These are phyloP conservation scores for Sutorius eximius DNA, from an alignment of 1,284 basidiomycete species.

Conservation along the genomic window DNA sequence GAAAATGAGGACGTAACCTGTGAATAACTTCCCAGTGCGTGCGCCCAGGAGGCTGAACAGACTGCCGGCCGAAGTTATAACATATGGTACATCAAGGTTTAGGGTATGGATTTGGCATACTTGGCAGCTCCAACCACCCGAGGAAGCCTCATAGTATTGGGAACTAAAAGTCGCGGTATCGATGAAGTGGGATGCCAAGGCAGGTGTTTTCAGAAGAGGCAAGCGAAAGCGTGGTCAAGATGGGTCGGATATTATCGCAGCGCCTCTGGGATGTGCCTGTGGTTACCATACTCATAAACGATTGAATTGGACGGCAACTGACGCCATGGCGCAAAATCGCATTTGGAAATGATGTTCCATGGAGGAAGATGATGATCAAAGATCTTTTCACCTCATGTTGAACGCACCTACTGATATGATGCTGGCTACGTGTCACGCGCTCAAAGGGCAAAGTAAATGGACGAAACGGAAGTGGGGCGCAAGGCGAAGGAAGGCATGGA, in stretches of 20 bases:
- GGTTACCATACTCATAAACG: conserved; percentile 28
- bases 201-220: conserved; percentile 19
- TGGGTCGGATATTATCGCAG: conserved; percentile 37
- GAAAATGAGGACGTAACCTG: conserved; percentile 23
- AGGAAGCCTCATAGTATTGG: conserved; percentile 12
- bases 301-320: conserved; percentile 32
- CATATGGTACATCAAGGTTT: conserved; percentile 13
- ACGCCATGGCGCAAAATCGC: conserved; percentile 25
- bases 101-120: conserved; percentile 10
- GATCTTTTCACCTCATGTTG: conserved; percentile 34
- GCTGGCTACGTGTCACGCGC: conserved; percentile 27
- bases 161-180: conserved; percentile 28
- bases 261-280: conserved; percentile 27
- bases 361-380: conserved; percentile 29
- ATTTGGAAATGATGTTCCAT: conserved; percentile 28
- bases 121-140: conserved; percentile 6
- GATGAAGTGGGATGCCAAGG: conserved; percentile 21
- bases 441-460: conserved; percentile 24
- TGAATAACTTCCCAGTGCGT: conserved; percentile 2
- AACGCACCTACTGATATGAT: conserved; percentile 33
- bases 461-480: conserved; percentile 26
- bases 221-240: conserved; percentile 24
- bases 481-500: conserved; percentile 25
- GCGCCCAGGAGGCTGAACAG: conserved; percentile 8
- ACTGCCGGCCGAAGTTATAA: conserved; percentile 16